phyloP scores from a whole-genome alignment of 306 rosid species.

The Echinosophora koreensis region DNA sequence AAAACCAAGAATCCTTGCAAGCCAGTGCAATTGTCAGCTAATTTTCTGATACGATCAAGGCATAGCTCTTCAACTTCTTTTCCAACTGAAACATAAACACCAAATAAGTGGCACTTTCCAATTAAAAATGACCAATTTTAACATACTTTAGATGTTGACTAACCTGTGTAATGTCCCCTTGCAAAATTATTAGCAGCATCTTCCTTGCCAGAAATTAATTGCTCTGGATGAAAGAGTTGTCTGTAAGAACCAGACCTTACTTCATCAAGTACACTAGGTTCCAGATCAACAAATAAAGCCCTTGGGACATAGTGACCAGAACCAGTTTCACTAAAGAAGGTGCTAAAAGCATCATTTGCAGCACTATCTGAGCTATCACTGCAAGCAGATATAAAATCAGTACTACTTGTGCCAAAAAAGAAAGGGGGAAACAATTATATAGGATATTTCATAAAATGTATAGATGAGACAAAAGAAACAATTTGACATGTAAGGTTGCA shows the following conservation, averaged over 20 bases:
- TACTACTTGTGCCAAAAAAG: slow-evolving; percentile 9
- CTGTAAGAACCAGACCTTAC: slow-evolving; percentile 65
- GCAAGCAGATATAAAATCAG: slow-evolving; percentile 43
- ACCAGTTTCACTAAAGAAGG: slow-evolving; percentile 79
- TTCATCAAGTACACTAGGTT: slow-evolving; percentile 79
- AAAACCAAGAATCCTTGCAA: slow-evolving; percentile 82
- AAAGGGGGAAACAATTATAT: background rate
- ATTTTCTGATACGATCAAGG: slow-evolving; percentile 68
- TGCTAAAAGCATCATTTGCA: slow-evolving; percentile 70
- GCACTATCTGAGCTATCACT: slow-evolving; percentile 60
- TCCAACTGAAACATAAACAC: slow-evolving; percentile 64
- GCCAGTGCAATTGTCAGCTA: slow-evolving; percentile 81
- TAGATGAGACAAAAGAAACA: too few relatives aligned
- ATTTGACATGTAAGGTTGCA: too few relatives aligned
- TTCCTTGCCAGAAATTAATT: slow-evolving; percentile 79
- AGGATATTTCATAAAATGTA: too few relatives aligned
- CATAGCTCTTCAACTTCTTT: slow-evolving; percentile 71
- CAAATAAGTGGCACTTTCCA: slow-evolving; percentile 19
- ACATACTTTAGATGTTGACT: slow-evolving; percentile 13
- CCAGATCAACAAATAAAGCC: slow-evolving; percentile 79
- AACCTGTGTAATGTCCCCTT: slow-evolving; percentile 80
- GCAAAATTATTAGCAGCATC: slow-evolving; percentile 87
- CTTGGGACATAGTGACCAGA: slow-evolving; percentile 76
- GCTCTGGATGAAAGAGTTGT: slow-evolving; percentile 80
- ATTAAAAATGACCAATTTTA: background rate